Evolutionary conservation across 768 basidiomycete genomes (phyloP), one percentile per base, ranked within the genome.

Genomic region (Leccinum imitatum): DNA sequence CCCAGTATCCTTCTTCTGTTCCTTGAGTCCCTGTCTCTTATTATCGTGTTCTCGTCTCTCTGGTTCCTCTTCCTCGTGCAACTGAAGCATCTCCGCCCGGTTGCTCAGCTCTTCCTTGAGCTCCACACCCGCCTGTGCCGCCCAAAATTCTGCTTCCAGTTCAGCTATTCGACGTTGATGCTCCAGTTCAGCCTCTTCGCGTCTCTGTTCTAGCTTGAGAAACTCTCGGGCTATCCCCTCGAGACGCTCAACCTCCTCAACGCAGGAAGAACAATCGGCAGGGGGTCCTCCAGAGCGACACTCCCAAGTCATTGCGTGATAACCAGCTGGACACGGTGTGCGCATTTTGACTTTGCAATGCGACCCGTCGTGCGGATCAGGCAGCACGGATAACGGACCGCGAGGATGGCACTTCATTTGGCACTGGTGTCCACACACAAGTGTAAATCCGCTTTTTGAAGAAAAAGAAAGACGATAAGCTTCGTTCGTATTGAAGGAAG

Each of bases 351-450:
- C 62, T 23, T 71, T 62, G 69, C 87, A 88, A 0, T 56, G 59
- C 73, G 84, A 79, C 2, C 25, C 30, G 17, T 53, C 25, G 13
- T 64, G 65, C 1, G 25, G 48, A 6, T 61, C 58, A 8, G 2
- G 48, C 7, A 30, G n/a, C 41, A 65, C 82, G 80, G 7, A 80
- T 81, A 62, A 84, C 80, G 48, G 56, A 66, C 5, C 8, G 8
- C 17, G 39, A 41, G 39, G 39, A 41, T 89, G 87, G 59, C 87
- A 88, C 67, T 81, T 86, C 0, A 79, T 82, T 0, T 79, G 79
- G 63, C 87, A 89, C 3, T 21, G 33, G 66, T 89, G 87, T 7
- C 61, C 57, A 25, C 61, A 62, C 1, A 41, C 19, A 27, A 62
- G 61, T n/a, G 13, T 31, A 15, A 47, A 55, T 8, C 58, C 56